Conservation (phyloP, 2,329 filamentous ascomycete species). For the Lecanicillium sp. region DNA sequence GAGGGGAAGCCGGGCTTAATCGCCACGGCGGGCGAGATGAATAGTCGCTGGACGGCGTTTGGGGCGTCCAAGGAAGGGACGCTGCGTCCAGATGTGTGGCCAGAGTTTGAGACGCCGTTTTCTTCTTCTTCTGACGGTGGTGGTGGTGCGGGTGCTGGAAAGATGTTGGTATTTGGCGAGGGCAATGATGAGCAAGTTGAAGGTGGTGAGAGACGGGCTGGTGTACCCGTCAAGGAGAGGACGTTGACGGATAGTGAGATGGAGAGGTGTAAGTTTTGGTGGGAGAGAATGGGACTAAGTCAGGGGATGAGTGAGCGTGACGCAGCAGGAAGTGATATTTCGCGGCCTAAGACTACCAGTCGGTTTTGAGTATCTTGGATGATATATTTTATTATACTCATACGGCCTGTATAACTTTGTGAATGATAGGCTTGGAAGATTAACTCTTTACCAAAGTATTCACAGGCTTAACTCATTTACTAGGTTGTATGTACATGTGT, state of each 20-base stretch:
- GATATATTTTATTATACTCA: no score
- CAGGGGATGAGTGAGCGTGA: conserved; percentile 17
- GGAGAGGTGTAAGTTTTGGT: conserved; percentile 53
- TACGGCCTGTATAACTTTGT: no score
- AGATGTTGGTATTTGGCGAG: conserved; percentile 47
- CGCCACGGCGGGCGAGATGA: conserved; percentile 32
- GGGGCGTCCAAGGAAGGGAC: conserved; percentile 19
- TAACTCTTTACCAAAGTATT: no score
- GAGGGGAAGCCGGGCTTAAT: conserved; percentile 26
- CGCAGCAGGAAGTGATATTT: no score
- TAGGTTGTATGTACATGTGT: no score
- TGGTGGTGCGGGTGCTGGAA: conserved; percentile 18
- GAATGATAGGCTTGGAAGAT: no score
- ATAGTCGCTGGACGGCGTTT: conserved; percentile 30
- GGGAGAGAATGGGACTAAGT: conserved; percentile 35
- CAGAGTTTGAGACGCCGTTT: conserved; percentile 34
- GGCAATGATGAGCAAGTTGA: conserved; percentile 45
- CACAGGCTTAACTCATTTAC: no score
- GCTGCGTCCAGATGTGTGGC: conserved; percentile 25
- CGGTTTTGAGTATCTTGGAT: no score
- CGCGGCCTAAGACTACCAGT: no score
- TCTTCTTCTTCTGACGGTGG: conserved; percentile 1
- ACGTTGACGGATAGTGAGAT: conserved; percentile 34
- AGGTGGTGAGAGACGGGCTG: conserved; percentile 27
- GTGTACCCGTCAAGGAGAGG: conserved; percentile 34